Conservation (phyloP, 371 early-diverging fungal species). For the Mortierella sp. region DNA sequence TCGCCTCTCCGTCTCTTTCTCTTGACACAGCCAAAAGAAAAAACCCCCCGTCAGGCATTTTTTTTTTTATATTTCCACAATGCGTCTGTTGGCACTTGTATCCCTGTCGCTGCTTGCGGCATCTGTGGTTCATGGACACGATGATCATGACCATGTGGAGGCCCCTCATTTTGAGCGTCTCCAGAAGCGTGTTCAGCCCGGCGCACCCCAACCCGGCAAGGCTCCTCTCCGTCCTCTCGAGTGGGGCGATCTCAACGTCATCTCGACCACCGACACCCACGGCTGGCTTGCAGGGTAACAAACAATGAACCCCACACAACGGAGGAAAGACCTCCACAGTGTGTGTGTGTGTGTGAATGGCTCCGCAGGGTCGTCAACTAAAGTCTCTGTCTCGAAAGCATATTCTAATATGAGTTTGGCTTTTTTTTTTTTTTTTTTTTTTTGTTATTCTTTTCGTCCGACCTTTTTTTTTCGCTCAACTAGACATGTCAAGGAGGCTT, state of each 20-base stretch:
- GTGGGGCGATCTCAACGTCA: conserved; percentile 63
- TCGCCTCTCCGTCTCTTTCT: too few species aligned
- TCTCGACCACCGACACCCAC: conserved; percentile 57
- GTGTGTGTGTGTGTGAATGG: too few species aligned
- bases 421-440: not conserved
- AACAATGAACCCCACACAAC: not conserved
- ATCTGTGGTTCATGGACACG: not conserved
- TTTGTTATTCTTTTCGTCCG: too few species aligned
- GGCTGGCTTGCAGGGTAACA: conserved; percentile 41
- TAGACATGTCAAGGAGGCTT: conserved; percentile 55
- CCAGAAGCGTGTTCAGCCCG: conserved; percentile 45
- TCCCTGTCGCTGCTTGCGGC: conserved; percentile 9
- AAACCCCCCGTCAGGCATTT: too few species aligned
- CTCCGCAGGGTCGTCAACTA: too few species aligned
- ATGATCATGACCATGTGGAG: conserved; percentile 3
- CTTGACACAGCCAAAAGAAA: too few species aligned
- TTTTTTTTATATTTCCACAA: not conserved
- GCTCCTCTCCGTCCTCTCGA: conserved; percentile 40
- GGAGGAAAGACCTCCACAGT: too few species aligned
- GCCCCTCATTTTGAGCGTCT: conserved; percentile 15
- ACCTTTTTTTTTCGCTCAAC: conserved; percentile 9
- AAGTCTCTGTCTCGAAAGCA: too few species aligned
- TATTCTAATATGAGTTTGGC: too few species aligned
- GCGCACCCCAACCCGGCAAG: conserved; percentile 28
- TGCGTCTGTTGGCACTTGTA: conserved; percentile 16